Percentiles rank a stretch among this genome's conserved stretches.
phyloP scores from a whole-genome alignment of 2,329 filamentous ascomycete species.

The Leptographium wingfieldii region DNA sequence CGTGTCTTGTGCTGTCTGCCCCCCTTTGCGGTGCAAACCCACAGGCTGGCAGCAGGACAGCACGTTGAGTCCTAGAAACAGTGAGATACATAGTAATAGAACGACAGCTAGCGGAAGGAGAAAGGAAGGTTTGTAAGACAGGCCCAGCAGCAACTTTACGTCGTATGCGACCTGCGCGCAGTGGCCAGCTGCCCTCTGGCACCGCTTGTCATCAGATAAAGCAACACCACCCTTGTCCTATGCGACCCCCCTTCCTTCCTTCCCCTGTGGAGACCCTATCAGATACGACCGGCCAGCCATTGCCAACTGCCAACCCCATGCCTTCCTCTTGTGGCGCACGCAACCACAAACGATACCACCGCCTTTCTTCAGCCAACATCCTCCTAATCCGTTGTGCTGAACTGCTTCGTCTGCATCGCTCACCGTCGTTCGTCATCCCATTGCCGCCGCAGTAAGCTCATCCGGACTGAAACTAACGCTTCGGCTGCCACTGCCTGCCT shows the following conservation, averaged over 20 bases:
- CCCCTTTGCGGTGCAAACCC: background rate
- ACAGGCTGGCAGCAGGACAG: background rate
- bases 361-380: background rate
- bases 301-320: background rate
- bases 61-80: no score
- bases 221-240: background rate
- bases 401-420: background rate
- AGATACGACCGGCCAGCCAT: background rate
- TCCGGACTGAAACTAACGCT: no score
- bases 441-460: no score
- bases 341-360: background rate
- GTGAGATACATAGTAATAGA: no score
- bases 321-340: background rate
- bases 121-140: no score
- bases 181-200: background rate
- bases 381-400: background rate
- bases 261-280: constrained; percentile 2
- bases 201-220: constrained; percentile 4
- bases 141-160: no score
- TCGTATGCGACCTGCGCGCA: no score
- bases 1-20: background rate
- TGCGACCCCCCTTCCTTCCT: background rate
- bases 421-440: background rate
- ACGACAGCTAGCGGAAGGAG: no score
- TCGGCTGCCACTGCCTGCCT: background rate